Evolutionary conservation across 768 basidiomycete species (phyloP), one percentile per base, ranked within the genome.

Genomic region (Pisolithus microcarpus): DNA sequence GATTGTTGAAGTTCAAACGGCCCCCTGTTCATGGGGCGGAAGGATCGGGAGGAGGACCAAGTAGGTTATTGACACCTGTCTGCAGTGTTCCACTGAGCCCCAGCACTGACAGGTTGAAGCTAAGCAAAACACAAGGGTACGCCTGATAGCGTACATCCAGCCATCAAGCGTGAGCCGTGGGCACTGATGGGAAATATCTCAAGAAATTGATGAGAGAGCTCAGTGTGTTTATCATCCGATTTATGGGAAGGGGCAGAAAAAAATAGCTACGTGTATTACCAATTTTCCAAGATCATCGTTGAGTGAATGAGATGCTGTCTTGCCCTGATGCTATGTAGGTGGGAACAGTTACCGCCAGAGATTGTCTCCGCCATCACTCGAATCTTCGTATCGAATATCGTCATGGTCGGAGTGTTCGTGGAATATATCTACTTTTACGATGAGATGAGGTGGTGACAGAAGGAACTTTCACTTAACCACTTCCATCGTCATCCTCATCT

Each of bases 401-500:
- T 78, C 77, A 30, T 70, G 64, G 39, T 81, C 80, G 3, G 76
- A 78, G 50, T 66, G 52, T 51, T 82, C 80, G 51, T 81, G 77
- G 55, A 79, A 84, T 37, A 74, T 75, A 53, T 84, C 84, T 82
- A 53, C 43, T 28, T 46, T 15, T n/a, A 48, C 36, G 44, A 39
- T 38, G 21, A 19, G 21, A 51, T 54, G 34, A 51, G 48, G 11
- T 48, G 21, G 37, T 38, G 48, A 34, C 51, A 42, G 24, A 47
- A 23, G 42, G 3, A 28, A 43, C 7, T 8, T 39, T 19, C 30
- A 52, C 59, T 58, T 26, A 55, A 71, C 72, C 73, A 60, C 71
- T 74, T 28, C 43, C 43, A n/a, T 44, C 26, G 24, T 26, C 26
- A 26, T 6, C 26, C 5, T 26, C 26, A 26, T 7, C 26, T 26